A percentile compares a stretch with the other conserved stretches of the same genome.
phyloP scores from a whole-genome alignment of 768 basidiomycete genomes.

The Mycena rebaudengoi region DNA sequence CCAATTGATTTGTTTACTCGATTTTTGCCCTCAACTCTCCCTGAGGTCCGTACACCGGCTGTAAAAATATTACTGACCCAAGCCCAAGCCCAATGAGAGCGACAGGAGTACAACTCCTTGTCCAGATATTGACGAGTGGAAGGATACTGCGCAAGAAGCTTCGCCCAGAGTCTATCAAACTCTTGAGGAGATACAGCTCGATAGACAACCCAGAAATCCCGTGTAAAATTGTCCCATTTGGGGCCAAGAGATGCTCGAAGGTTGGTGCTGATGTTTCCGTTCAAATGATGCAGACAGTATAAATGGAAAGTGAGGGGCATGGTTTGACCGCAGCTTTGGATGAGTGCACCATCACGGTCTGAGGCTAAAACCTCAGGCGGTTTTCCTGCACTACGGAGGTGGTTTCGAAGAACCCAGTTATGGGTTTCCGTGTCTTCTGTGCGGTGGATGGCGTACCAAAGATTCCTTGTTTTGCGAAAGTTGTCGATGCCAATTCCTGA shows the following conservation, averaged over 20 bases:
- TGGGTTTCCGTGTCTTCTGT: slow-evolving; percentile 28
- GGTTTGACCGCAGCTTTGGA: slow-evolving; percentile 14
- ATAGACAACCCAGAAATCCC: neutral
- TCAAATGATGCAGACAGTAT: slow-evolving; percentile 41
- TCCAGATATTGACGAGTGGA: neutral
- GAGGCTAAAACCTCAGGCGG: slow-evolving; percentile 32
- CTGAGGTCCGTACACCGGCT: slow-evolving; percentile 42
- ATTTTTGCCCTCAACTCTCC: slow-evolving; percentile 40
- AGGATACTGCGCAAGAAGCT: neutral
- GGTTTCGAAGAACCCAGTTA: slow-evolving; percentile 33
- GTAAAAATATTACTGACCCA: neutral
- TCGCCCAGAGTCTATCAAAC: neutral
- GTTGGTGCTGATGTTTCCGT: slow-evolving; percentile 2
- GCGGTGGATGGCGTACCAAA: slow-evolving; percentile 36
- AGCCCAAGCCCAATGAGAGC: neutral
- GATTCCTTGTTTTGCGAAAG: slow-evolving; percentile 30
- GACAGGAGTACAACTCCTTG: neutral
- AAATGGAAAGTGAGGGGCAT: slow-evolving; percentile 33
- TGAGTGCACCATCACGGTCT: slow-evolving; percentile 31
- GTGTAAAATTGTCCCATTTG: neutral
- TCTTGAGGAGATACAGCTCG: neutral
- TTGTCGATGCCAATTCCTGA: slow-evolving; percentile 34
- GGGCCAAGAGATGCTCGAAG: neutral
- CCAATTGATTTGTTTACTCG: slow-evolving; percentile 32
- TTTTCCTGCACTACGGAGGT: slow-evolving; percentile 23